Evolutionary conservation across 805 yeast genomes (phyloP).

Genomic region (Starmerella tilneyi): DNA sequence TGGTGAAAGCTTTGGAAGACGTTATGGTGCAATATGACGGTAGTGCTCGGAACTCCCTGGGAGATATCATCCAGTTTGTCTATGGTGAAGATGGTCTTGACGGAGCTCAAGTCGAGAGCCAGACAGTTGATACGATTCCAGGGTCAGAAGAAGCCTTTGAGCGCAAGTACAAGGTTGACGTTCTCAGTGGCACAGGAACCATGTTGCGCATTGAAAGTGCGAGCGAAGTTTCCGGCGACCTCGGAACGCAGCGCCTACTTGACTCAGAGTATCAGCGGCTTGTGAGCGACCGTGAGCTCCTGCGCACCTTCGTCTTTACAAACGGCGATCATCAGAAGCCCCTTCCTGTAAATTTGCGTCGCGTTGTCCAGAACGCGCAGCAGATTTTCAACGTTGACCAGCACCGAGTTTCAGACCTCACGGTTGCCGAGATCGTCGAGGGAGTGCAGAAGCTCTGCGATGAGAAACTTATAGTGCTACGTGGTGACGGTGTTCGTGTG

Average conservation of each 20-base stretch:
- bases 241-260: constrained; percentile 64
- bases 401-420: constrained; percentile 79
- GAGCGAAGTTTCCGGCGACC: constrained; percentile 80
- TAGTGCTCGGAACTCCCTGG: constrained; percentile 93
- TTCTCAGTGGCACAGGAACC: constrained; percentile 55
- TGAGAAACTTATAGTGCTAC: constrained; percentile 54
- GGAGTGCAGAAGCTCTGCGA: constrained; percentile 61
- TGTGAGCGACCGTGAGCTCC: constrained; percentile 59
- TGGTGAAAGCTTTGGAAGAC: constrained; percentile 92
- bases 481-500: constrained; percentile 67
- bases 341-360: constrained; percentile 90
- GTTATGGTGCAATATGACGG: constrained; percentile 98
- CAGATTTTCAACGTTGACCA: constrained; percentile 92
- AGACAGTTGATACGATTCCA: constrained; percentile 88
- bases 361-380: constrained; percentile 93
- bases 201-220: constrained; percentile 75
- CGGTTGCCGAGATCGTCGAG: constrained; percentile 65
- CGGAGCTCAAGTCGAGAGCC: constrained; percentile 96
- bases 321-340: constrained; percentile 98
- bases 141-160: constrained; percentile 81
- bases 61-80: constrained; percentile 89
- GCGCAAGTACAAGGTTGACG: constrained; percentile 72
- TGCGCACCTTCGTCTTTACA: constrained; percentile 72
- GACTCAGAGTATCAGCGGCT: constrained; percentile 81
- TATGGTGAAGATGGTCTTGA: constrained; percentile 99